These are phyloP conservation scores for Claviceps sp. DNA, from an alignment of 2,329 filamentous ascomycete species.

Conservation along the genomic window DNA sequence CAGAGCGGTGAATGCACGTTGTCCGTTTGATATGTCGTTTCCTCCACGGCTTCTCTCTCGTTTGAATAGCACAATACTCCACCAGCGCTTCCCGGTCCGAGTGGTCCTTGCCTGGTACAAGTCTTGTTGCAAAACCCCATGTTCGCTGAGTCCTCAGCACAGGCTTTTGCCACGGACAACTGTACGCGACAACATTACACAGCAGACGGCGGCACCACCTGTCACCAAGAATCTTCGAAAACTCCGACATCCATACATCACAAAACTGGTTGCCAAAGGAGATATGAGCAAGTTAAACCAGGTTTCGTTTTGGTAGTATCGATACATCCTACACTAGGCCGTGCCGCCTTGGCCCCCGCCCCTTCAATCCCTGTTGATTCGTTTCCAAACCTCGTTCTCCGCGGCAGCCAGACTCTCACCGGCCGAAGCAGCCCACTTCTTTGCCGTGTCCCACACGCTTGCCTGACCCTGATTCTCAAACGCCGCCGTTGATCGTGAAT, in stretches of 20 bases:
- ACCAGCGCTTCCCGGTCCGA: not conserved
- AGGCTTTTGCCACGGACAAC: not conserved
- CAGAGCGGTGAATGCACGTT: not conserved
- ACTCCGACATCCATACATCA: not conserved
- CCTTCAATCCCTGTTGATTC: conserved; percentile 41
- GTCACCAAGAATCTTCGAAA: not conserved
- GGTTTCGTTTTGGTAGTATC: conserved; percentile 1
- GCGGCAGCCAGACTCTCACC: conserved; percentile 44
- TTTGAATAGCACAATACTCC: not conserved
- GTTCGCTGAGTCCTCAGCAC: not conserved
- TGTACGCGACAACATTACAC: not conserved
- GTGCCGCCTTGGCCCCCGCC: not conserved
- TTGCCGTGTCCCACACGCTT: conserved; percentile 42
- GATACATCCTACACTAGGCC: not conserved
- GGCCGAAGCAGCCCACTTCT: conserved; percentile 43
- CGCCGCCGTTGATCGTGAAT: conserved; percentile 29
- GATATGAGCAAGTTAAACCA: not conserved
- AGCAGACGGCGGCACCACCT: not conserved
- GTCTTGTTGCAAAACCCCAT: not conserved
- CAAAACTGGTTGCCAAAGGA: not conserved
- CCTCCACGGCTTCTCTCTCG: not conserved
- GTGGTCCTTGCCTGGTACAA: not conserved
- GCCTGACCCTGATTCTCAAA: conserved; percentile 19
- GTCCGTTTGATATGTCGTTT: conserved; percentile 1
- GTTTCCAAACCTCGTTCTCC: conserved; percentile 49